Base-by-base conservation (phyloP, 352 stramenopile species). In the Pythium apleroticum region DNA sequence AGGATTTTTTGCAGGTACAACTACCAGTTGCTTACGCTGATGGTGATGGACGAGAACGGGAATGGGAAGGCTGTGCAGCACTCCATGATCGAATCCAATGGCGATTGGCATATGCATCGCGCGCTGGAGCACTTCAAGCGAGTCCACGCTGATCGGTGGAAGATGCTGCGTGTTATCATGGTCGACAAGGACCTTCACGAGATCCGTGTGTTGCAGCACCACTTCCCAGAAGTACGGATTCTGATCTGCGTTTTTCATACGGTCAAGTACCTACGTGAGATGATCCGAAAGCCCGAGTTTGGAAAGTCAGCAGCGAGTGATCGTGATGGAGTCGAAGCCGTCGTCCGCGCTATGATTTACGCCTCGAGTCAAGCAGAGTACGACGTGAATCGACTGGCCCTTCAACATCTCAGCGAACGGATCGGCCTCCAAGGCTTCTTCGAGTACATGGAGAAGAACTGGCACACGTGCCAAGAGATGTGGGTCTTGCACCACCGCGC, bases 381-480 rank as follows among this genome's bases (percentile, higher is more conserved):
- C n/a, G n/a, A n/a, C n/a, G n/a, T n/a, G n/a, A n/a, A n/a, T n/a
- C n/a, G n/a, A n/a, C n/a, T n/a, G n/a, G n/a, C n/a, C n/a, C n/a
- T n/a, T n/a, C 46, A 27, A 54, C 52, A n/a, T 35, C 14, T 80
- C n/a, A n/a, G n/a, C n/a, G n/a, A n/a, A n/a, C n/a, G n/a, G n/a
- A n/a, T n/a, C n/a, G n/a, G n/a, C n/a, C n/a, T n/a, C n/a, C n/a
- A n/a, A n/a, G n/a, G n/a, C n/a, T 79, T 79, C 20, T 69, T 30
- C 25, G 46, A 58, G 0, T 80, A 76, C 59, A 61, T 77, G 5
- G 30, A 61, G 0, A 15, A 28, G 20, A 80, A 77, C 22, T 77
- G 70, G 70, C 12, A 72, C 50, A 8, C 37, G 0, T 58, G 57
- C n/a, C 20, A 61, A 15, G 68, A 74, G 8, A 56, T 62, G 46